Base-by-base conservation (phyloP, 176 grass and related monocot species). In the Cymbopogon citratus region DNA sequence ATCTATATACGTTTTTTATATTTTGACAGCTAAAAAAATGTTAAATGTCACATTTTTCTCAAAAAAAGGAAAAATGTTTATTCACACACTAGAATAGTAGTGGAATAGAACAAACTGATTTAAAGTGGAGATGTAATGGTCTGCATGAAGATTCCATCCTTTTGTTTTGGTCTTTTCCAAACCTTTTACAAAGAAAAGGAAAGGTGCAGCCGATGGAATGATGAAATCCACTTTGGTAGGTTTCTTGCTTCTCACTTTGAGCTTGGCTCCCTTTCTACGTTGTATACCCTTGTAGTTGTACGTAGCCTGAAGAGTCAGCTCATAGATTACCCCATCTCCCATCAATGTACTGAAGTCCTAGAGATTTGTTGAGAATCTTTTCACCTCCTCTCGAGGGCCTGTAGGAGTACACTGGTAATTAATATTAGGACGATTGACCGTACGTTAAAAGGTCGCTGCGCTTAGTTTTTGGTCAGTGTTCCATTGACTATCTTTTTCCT, bases 331-430 rank as follows among this genome's bases (percentile, higher is more conserved):
- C 9, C 54, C 83, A 28, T 79, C 75, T 29, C 41, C 41, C 54
- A 72, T 79, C 66, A 63, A 49, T 39, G 59, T 36, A 63, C 74
- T 61, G 51, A 71, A 77, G 65, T 39, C 38, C 48, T 78, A 69
- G 83, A 74, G 75, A 78, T 63, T 71, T 85, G 75, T 12, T 63
- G 54, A 85, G 66, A 78, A 85, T 85, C 74, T 71, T 85, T 85
- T 71, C 46, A 38, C 75, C 66, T 63, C 15, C 66, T 39, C 26
- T 60, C 63, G n/a, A n/a, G n/a, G n/a, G n/a, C n/a, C n/a, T n/a
- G n/a, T 33, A 35, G 48, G 48, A 51, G 18, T 52, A 21, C 18
- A 21, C 18, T 21, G 18, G 51, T 56, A 56, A 62, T 70, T 61
- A 72, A 71, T 49, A 72, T 15, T 52, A 64, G 56, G 54, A 39